A percentile compares a stretch with the other conserved stretches of the same genome.
These are phyloP conservation scores for Paramecium octaurelia DNA, from an alignment of 73 alveolate genomes.

Conservation along the genomic window DNA sequence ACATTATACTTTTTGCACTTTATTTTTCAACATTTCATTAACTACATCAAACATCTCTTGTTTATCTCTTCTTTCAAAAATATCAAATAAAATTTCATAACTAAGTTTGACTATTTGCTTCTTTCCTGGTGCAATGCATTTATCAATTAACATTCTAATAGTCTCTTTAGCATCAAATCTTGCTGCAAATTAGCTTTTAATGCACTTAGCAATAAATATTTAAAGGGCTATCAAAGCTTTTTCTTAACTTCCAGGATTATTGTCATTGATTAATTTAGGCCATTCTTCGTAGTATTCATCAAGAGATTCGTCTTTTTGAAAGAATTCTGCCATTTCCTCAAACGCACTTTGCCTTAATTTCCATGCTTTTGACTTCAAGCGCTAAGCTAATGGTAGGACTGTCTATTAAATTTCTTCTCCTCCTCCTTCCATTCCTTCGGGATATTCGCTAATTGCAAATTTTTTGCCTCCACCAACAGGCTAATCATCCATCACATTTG, in stretches of 20 bases:
- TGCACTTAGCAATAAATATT: conserved; percentile 60
- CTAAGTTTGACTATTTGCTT: conserved; percentile 60
- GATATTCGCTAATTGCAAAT: conserved; percentile 50
- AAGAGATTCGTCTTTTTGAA: conserved; percentile 54
- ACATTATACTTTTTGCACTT: conserved; percentile 67
- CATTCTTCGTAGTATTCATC: conserved; percentile 65
- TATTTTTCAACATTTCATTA: conserved; percentile 59
- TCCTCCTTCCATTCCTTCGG: conserved; percentile 54
- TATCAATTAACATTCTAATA: conserved; percentile 68
- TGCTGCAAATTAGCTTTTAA: conserved; percentile 20
- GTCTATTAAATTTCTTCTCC: conserved; percentile 14
- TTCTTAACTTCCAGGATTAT: conserved; percentile 79
- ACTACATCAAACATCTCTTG: conserved; percentile 68
- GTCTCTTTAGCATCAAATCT: conserved; percentile 58
- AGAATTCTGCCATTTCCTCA: conserved; percentile 68
- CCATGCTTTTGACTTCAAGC: conserved; percentile 52
- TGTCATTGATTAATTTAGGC: conserved; percentile 70
- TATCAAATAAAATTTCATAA: conserved; percentile 59
- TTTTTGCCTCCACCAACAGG: conserved; percentile 64
- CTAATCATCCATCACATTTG: background rate
- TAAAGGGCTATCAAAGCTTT: conserved; percentile 67
- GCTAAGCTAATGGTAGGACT: conserved; percentile 18
- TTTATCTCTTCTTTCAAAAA: conserved; percentile 69
- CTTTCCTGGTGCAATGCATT: conserved; percentile 77
- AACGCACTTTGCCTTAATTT: conserved; percentile 63